Evolutionary conservation across 805 yeast species (phyloP), one percentile per base, ranked within the genome.

Genomic region (Starmerella kuoi): DNA sequence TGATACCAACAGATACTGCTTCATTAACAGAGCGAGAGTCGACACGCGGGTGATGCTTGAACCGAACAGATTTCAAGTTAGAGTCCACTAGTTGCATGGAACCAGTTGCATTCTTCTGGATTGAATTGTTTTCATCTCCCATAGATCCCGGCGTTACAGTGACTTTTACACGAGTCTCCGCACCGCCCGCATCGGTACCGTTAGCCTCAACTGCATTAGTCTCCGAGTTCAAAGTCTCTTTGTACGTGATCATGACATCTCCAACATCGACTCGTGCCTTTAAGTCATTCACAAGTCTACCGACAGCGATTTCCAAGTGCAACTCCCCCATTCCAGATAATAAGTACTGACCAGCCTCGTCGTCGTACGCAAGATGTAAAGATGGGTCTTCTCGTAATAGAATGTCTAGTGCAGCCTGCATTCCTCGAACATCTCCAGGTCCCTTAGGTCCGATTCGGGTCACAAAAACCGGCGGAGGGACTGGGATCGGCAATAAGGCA

Each of bases 311-410:
- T 52, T 91, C 97, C 38, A 91, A 67, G 62, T 91, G 98, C 37
- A 91, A 67, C 56, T 91, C 97, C 31, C 98, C 98, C 97, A 88
- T 88, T 25, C 98, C 98, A 17, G 94, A 77, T 24, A 91, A 61
- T 22, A 87, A 72, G 2, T 87, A 77, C 62, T 91, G 96, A 5
- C 91, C 94, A 42, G 84, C 68, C 52, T 88, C 97, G 45, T 84
- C 87, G 58, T 91, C 69, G 38, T 68, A 70, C 3, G 73, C 61
- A 6, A 84, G 70, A 24, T 74, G 72, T 47, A 91, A 66, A 38
- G 94, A 82, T 3, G 98, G 98, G 55, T 91, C 98, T 56, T 91
- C 97, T 40, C 80, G 69, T n/a, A 82, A 60, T 32, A 91, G 61
- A 1, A 73, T 64, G 8, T 66, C 65, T 35, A 91, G 66, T 3